Base-by-base conservation (phyloP, 768 basidiomycete genomes). In the Zangia roseola region DNA sequence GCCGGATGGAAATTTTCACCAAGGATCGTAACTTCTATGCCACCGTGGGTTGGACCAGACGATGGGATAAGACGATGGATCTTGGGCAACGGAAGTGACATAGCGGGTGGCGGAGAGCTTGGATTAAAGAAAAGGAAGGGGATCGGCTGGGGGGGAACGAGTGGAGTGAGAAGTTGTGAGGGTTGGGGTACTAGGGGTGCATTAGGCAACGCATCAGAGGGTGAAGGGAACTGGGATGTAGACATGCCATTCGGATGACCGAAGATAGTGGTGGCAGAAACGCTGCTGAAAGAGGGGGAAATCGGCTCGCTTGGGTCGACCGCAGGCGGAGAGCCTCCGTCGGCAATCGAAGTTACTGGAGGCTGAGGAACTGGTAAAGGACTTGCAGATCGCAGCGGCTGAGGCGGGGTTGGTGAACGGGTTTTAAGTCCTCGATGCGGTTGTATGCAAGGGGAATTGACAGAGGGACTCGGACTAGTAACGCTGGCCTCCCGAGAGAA, bases 1-100 rank as follows among this genome's bases (percentile, higher is more conserved):
- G 81, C 77, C 0, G 85, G 78, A 61, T 88, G 83, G 70, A 99
- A 97, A 65, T 94, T 91, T 44, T 88, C 83, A 9, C 97, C 97
- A 7, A 97, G 79, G 16, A 99, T 73, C 2, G 95, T 98, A 28
- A 99, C 88, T 69, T 97, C 93, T 56, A 91, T 93, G 2, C 95
- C 95, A 26, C 94, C 94, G 50, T 86, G 82, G 19, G 90, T 93
- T 10, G 93, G 92, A 12, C 94, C 91, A 50, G 79, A 76, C 45
- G 83, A 81, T 2, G 91, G 91, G 55, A 94, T 91, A 34, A 94
- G 79, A 6, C 90, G 83, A 59, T 91, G 89, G 48, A 94, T 93
- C 39, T 77, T 86, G 12, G 91, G 89, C 33, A 79, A 69, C 45
- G 79, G 81, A 50, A 78, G 63, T 50, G 78, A 73, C 50, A 75